phyloP scores from a whole-genome alignment of 1,139 yeast species.

The Diutina catenulata region DNA sequence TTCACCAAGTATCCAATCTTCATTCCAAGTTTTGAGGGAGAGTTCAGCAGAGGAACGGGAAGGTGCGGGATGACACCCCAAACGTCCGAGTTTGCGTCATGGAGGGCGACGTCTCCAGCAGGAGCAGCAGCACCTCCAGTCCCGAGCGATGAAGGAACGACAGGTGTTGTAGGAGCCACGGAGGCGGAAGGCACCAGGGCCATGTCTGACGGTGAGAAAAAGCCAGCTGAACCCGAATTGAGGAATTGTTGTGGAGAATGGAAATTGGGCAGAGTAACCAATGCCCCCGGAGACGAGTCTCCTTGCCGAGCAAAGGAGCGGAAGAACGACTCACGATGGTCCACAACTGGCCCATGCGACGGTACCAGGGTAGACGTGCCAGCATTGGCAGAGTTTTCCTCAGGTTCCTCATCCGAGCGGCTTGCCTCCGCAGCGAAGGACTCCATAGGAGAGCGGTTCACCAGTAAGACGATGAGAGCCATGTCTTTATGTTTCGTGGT shows the following conservation, averaged over 20 bases:
- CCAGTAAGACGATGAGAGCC: conserved; percentile 48
- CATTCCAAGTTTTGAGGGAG: conserved; percentile 61
- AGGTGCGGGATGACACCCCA: conserved; percentile 47
- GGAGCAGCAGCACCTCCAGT: conserved; percentile 7
- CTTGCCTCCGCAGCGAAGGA: not conserved
- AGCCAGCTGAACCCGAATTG: conserved; percentile 23
- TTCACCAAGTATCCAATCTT: conserved; percentile 61
- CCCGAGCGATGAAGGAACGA: conserved; percentile 5
- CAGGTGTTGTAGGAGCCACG: conserved; percentile 4
- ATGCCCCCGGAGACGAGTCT: not conserved
- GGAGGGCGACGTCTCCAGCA: conserved; percentile 22
- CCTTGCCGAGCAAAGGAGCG: not conserved
- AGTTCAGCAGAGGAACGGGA: conserved; percentile 55
- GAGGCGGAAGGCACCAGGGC: conserved; percentile 12
- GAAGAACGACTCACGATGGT: not conserved
- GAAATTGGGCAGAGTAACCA: conserved; percentile 10
- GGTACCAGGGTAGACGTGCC: too few relatives aligned
- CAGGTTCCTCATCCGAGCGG: not conserved
- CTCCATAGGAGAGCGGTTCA: not conserved
- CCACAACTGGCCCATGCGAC: not conserved
- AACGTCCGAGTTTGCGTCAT: conserved; percentile 38
- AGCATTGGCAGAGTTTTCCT: too few relatives aligned
- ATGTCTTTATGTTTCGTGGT: conserved; percentile 49
- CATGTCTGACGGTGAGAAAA: conserved; percentile 22
- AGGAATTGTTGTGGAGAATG: conserved; percentile 31